Base-by-base conservation (phyloP, 495 filamentous ascomycete genomes). In the Aspergillus bertholletiae region DNA sequence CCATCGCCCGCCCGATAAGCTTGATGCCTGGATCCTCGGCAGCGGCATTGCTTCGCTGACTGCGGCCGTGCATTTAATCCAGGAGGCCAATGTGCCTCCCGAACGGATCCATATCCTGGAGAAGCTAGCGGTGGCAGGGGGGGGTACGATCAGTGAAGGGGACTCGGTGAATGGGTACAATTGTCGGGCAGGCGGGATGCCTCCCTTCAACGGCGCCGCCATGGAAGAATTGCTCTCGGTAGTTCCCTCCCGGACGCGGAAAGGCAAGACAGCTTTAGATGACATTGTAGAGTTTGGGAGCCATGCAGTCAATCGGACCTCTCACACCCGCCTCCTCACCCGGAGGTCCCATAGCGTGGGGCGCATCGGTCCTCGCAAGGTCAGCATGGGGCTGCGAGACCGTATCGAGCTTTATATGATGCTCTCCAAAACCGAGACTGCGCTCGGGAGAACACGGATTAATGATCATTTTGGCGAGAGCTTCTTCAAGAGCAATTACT, bases 61-160 rank as follows among this genome's bases (percentile, higher is more conserved):
- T 5, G 64, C 74, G 1, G 74, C 75, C 9, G 67, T 70, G 9
- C 66, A 74, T 51, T 66, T 77, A 46, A 66, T 76, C 51, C 61
- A 69, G 28, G 74, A 76, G 64, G 71, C 72, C n/a, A 63, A 72
- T 2, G 63, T 79, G 2, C 71, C 74, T 1, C 57, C 67, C 0
- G 59, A 58, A 12, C 67, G 69, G 22, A 69, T 77, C 35, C 74
- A 76, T 53, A 73, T 79, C 56, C 53, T 79, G 5, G 74, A 76
- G 49, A 63, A 64, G 7, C 53, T 61, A 17, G 49, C 54, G 4
- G 30, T 62, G 6, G 51, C 66, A 5, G 71, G 72, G 8, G 68
- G 71, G 7, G 68, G 65, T 3, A 66, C 74, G 41, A 62, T 67
- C 7, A 71, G 64, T 17, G 48, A 55, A 11, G 74, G 71, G 7